Evolutionary conservation across 2,329 filamentous ascomycete genomes (phyloP), one percentile per base, ranked within the genome.

Genomic region (Fusarium annulatum): DNA sequence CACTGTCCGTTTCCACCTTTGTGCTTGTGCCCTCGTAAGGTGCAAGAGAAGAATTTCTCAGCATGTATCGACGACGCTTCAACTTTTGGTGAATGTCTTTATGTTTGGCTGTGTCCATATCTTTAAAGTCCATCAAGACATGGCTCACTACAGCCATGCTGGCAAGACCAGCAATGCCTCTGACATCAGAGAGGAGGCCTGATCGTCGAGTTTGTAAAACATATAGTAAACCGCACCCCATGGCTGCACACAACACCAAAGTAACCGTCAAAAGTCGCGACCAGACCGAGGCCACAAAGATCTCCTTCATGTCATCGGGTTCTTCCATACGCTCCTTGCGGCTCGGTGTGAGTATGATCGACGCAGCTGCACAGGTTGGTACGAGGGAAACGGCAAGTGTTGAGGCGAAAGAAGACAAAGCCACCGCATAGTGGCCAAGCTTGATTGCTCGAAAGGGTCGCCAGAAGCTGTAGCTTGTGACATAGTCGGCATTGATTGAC

Each of bases 71-170:
- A 67, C 89, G 88, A 34, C 89, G 82, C 69, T 90, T 90, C n/a
- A 94, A 85, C 74, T 87, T 88, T 56, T 89, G 85, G 79, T 94
- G 92, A 46, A 94, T 94, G 59, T 91, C 88, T 55, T 89, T 84
- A 61, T 91, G 89, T 9, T 86, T 89, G 12, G 89, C 91, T 2
- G 89, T 88, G 78, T 94, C 92, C 82, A 93, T 88, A 64, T 91
- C 91, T 71, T 90, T 90, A 78, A 94, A 94, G 78, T 94, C 92
- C 81, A 90, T 90, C 71, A 94, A 83, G 78, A 94, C 93, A 73
- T 94, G 92, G 71, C 88, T 90, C 69, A 89, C 89, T 6, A 93
- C 92, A 15, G 92, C 92, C 92, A 94, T 94, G 63, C 92, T 90
- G 10, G 92, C 92, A 42, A 94, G 86, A 4, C 92, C 92, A 4